phyloP scores from a whole-genome alignment of 2,329 filamentous ascomycete genomes.

The Stachybotrys chlorohalonatus region DNA sequence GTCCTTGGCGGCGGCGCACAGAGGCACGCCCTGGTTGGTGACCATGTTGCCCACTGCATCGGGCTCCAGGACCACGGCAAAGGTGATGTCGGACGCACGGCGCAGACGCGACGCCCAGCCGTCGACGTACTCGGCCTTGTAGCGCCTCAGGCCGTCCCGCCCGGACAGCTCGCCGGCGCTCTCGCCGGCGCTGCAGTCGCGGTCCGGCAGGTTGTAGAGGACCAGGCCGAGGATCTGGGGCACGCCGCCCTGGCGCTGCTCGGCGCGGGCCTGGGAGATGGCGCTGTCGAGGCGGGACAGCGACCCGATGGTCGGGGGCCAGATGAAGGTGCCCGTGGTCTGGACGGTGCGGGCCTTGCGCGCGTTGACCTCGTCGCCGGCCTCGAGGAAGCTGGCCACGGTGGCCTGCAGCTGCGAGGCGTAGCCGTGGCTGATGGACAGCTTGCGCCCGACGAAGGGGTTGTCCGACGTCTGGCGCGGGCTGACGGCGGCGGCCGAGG shows the following conservation, averaged over 20 bases:
- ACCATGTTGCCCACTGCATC: conserved; percentile 30
- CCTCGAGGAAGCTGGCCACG: conserved; percentile 20
- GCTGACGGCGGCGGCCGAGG: background rate
- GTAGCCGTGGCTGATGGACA: conserved; percentile 33
- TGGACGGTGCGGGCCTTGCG: conserved; percentile 23
- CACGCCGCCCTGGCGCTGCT: conserved; percentile 18
- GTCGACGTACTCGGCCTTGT: conserved; percentile 28
- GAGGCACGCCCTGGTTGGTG: conserved; percentile 24
- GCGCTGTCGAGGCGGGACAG: conserved; percentile 25
- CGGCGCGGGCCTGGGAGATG: conserved; percentile 22
- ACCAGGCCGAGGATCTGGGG: conserved; percentile 30
- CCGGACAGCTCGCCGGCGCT: conserved; percentile 25
- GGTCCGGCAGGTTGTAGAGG: conserved; percentile 31
- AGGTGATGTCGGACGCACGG: conserved; percentile 23
- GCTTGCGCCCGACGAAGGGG: conserved; percentile 35
- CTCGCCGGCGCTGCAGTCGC: conserved; percentile 31
- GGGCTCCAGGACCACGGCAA: conserved; percentile 32
- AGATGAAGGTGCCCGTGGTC: conserved; percentile 26
- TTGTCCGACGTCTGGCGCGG: conserved; percentile 11
- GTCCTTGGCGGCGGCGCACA: conserved; percentile 23
- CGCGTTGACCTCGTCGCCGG: conserved; percentile 24
- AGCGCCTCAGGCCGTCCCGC: conserved; percentile 23
- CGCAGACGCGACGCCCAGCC: conserved; percentile 21
- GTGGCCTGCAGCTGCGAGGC: conserved; percentile 27
- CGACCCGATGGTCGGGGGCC: conserved; percentile 24